Evolutionary conservation across 2,329 filamentous ascomycete species (phyloP), one percentile per base, ranked within the genome.

Genomic region (Amphichorda felina): DNA sequence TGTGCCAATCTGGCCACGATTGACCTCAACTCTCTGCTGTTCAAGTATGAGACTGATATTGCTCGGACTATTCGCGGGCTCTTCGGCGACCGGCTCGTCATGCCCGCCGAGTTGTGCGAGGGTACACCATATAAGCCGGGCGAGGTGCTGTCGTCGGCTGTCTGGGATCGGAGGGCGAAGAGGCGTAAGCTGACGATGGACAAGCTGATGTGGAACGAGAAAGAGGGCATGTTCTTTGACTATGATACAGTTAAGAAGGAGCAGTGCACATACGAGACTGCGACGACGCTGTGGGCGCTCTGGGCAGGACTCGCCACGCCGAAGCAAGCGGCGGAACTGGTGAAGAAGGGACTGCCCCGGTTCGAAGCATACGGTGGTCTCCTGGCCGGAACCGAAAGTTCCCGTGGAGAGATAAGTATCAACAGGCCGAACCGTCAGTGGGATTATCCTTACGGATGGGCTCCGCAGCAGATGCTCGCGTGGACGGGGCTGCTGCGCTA

Each of bases 361-460:
- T 88, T 98, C 42, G 89, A 98, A 58, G 83, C 75, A 2, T 80
- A 80, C 40, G 91, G 91, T 22, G 91, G 91, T 7, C 68, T 98
- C 14, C 72, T 94, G 2, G 89, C 88, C 1, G 89, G 89, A 36
- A 94, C 89, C 0, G 79, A 94, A 53, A 75, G 87, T 57, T 94
- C 86, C 37, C 82, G 91, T 30, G 91, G 91, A 28, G 64, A 69
- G 22, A 66, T 94, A 41, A 79, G 82, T 10, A 60, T 95, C 27
- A 75, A 88, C 47, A 74, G 89, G 33, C 91, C 91, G 7, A 96
- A 95, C 57, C 78, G 91, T 47, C 91, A 98, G 56, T 98, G 91
- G 91, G 91, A 98, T 56, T 96, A 87, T 55, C 91, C 91, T 1
- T 96, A 91, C 53, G 91, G 91, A 40, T 98, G 91, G 91, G 91